Percentiles rank a stretch among this genome's conserved stretches.
These are phyloP conservation scores for Kuraishia molischiana DNA, from an alignment of 805 yeast species.

Conservation along the genomic window DNA sequence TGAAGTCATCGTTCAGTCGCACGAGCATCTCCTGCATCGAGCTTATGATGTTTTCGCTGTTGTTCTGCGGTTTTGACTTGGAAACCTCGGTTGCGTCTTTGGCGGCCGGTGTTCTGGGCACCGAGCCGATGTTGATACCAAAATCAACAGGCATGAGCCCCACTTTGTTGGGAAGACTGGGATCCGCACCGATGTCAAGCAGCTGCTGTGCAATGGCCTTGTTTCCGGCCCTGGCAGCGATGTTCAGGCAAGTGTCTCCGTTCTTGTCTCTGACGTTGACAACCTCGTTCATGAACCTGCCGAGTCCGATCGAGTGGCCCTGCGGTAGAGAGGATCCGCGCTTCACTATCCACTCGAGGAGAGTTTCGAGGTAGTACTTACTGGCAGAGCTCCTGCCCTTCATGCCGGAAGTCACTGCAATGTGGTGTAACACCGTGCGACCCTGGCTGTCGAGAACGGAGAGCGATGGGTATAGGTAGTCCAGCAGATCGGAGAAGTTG, in stretches of 20 bases:
- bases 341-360: constrained; percentile 70
- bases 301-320: constrained; percentile 36
- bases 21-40: constrained; percentile 41
- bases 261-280: constrained; percentile 86
- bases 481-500: constrained; percentile 62
- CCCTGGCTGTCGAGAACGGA: constrained; percentile 56
- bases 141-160: constrained; percentile 84
- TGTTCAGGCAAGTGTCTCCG: constrained; percentile 92
- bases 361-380: constrained; percentile 60
- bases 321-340: constrained; percentile 33
- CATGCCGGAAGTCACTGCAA: constrained; percentile 71
- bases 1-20: constrained; percentile 49
- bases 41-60: constrained; percentile 32
- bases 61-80: constrained; percentile 5
- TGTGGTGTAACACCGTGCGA: constrained; percentile 80
- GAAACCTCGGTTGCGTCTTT: background rate
- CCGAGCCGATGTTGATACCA: constrained; percentile 44
- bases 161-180: constrained; percentile 67
- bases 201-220: constrained; percentile 71
- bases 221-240: constrained; percentile 84
- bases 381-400: constrained; percentile 65
- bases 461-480: constrained; percentile 66
- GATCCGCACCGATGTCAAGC: constrained; percentile 82
- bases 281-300: constrained; percentile 54
- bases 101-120: background rate